Conservation (phyloP, 2,329 filamentous ascomycete species). For the Seiridium cupressi region DNA sequence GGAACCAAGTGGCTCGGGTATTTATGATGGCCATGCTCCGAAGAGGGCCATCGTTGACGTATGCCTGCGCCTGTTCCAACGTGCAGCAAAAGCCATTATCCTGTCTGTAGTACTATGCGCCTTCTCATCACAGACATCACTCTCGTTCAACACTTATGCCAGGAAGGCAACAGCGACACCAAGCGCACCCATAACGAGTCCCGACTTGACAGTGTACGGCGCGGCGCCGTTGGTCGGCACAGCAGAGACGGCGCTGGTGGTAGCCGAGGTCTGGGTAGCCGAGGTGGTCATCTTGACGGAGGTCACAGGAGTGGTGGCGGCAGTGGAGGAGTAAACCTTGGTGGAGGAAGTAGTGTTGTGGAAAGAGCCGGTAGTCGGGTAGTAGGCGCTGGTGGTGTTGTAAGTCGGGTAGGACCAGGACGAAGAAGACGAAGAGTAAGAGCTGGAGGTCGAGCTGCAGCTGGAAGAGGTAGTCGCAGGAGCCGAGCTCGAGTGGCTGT, state of each 20-base stretch:
- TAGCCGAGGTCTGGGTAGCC: not conserved
- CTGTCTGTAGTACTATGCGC: not conserved
- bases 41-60: not conserved
- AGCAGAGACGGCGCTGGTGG: not conserved
- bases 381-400: slow-evolving; percentile 6
- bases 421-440: not conserved
- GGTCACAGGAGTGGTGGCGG: not conserved
- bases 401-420: slow-evolving; percentile 3
- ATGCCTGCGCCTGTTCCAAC: not conserved
- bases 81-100: not conserved
- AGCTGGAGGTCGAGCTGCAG: not conserved
- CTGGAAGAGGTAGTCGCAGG: not conserved
- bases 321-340: not conserved
- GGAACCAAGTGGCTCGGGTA: slow-evolving; percentile 8
- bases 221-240: not conserved
- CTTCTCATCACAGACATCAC: not conserved
- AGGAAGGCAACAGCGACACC: slow-evolving; percentile 5
- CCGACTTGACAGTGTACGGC: not conserved
- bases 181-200: slow-evolving; percentile 5
- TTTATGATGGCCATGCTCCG: not conserved
- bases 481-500: not conserved
- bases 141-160: not conserved
- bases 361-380: not conserved
- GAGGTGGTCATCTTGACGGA: not conserved
- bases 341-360: not conserved